Evolutionary conservation across 2,329 filamentous ascomycete genomes (phyloP), one percentile per base, ranked within the genome.

Genomic region (Chrysosporium keratinophilum): DNA sequence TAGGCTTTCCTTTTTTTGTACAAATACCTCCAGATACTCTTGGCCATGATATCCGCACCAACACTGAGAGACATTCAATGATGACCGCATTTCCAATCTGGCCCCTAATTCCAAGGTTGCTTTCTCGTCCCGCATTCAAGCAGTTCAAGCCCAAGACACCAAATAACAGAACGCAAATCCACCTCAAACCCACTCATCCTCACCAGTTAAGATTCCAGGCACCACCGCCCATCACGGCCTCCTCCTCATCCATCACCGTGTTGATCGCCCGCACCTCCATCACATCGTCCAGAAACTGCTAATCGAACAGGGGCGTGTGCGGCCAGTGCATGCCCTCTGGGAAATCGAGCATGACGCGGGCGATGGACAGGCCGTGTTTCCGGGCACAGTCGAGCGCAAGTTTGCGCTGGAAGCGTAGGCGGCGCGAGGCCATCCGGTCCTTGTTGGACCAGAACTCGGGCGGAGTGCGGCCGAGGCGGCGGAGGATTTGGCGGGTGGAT

Each of bases 361-460:
- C 28, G 15, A 44, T 33, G 5, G 43, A 51, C 1, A 31, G 44
- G 17, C 54, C 51, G 2, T 37, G 15, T 15, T 50, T 53, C 12
- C 19, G 2, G 2, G 51, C 49, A 9, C 49, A 44, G 10, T 48
- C 43, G 23, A 55, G 45, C 12, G 43, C 52, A 4, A 40, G 23
- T 9, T 44, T 31, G 7, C 52, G 52, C 7, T 37, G 42, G 43
- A 50, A 54, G 4, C 57, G 56, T n/a, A 56, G 56, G 4, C 56
- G 56, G 19, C 57, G 57, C 12, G 57, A 56, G 20, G 48, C 51
- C 35, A 54, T 56, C 44, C 54, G 52, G 28, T 59, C 57, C n/a
- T 45, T 53, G n/a, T 17, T 33, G n/a, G 49, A 47, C 57, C 57
- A 59, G 39, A 56, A 50, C 52, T 59, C 57, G 0, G 57, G 57